These are phyloP conservation scores for Saccharum hybrid DNA, from an alignment of 202 grass and related monocot genomes.

Conservation along the genomic window DNA sequence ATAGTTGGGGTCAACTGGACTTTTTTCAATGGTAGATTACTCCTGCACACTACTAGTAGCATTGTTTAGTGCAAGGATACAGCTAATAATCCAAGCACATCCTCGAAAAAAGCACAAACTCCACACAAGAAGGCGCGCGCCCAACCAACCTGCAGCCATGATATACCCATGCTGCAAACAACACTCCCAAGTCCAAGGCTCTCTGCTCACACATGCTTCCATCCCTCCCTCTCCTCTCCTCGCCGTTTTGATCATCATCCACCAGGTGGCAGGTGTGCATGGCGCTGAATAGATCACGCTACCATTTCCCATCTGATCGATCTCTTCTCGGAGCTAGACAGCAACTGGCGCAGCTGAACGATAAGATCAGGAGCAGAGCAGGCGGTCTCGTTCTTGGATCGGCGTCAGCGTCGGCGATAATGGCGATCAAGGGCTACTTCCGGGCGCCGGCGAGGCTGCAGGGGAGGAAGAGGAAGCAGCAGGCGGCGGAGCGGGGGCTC, in stretches of 20 bases:
- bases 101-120: not conserved
- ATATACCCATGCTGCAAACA: conserved; percentile 10
- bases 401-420: not conserved
- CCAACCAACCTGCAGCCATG: conserved; percentile 8
- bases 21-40: no score
- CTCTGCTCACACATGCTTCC: no score
- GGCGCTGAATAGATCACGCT: not conserved
- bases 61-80: conserved; percentile 26
- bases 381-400: not conserved
- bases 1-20: no score
- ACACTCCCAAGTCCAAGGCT: conserved; percentile 11
- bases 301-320: not conserved
- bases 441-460: conserved; percentile 23
- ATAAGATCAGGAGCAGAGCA: not conserved
- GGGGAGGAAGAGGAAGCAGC: conserved; percentile 25
- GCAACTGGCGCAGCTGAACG: not conserved
- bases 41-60: no score
- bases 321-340: not conserved
- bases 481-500: not conserved
- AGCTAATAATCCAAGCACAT: conserved; percentile 28
- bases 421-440: conserved; percentile 54
- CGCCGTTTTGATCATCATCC: not conserved
- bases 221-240: not conserved
- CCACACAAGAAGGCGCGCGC: not conserved
- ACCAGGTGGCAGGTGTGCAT: no score